phyloP scores from a whole-genome alignment of 2,329 filamentous ascomycete species.

The Allantophomopsis lycopodina region DNA sequence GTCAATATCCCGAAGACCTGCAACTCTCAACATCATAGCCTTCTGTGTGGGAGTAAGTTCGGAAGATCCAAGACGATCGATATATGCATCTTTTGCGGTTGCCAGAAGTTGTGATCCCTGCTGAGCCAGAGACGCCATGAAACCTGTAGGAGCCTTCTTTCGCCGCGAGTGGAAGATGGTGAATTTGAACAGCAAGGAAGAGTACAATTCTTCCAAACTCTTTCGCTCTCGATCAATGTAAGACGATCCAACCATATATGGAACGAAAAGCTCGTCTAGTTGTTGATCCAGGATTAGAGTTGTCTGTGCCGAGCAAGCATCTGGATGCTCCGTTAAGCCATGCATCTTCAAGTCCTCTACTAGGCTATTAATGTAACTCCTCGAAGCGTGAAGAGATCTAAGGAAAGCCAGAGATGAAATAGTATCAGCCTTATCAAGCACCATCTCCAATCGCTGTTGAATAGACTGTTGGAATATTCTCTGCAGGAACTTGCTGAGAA shows the following conservation, averaged over 20 bases:
- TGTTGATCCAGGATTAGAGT: slow-evolving; percentile 62
- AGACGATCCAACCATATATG: slow-evolving; percentile 53
- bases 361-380: slow-evolving; percentile 73
- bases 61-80: slow-evolving; percentile 76
- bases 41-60: slow-evolving; percentile 83
- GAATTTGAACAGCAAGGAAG: slow-evolving; percentile 89
- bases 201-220: slow-evolving; percentile 70
- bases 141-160: slow-evolving; percentile 80
- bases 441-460: slow-evolving; percentile 89
- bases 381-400: slow-evolving; percentile 78
- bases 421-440: slow-evolving; percentile 84
- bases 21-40: slow-evolving; percentile 77
- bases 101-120: slow-evolving; percentile 80
- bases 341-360: slow-evolving; percentile 92
- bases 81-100: slow-evolving; percentile 80
- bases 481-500: slow-evolving; percentile 85
- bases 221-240: slow-evolving; percentile 58
- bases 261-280: slow-evolving; percentile 65
- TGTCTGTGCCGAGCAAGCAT: slow-evolving; percentile 77
- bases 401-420: slow-evolving; percentile 88
- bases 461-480: slow-evolving; percentile 96
- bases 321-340: slow-evolving; percentile 88
- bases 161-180: slow-evolving; percentile 84
- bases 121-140: slow-evolving; percentile 84
- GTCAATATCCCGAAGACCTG: slow-evolving; percentile 64